Base-by-base conservation (phyloP, 345 rosid genomes). In the Syzygium oleosum region DNA sequence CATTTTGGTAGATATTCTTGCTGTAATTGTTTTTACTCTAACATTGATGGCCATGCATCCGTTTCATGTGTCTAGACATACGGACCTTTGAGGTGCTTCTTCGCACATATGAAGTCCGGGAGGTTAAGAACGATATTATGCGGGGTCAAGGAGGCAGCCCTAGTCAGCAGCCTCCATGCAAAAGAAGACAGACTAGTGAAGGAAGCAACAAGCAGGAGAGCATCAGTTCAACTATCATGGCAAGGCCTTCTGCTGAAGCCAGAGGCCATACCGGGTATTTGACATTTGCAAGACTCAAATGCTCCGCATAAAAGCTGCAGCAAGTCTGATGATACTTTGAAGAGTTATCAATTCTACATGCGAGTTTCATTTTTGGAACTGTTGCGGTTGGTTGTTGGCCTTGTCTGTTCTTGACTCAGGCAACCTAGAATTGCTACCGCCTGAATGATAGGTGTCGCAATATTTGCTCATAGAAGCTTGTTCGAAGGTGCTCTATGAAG, bases 211-310 rank as follows among this genome's bases (percentile, higher is more conserved):
- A 25, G 56, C 89, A 88, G 84, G 89, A 90, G 12, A 88, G 84
- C 27, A 61, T 90, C 25, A 68, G 88, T 90, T 88, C 89, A 88
- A 85, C 93, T 53, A 73, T 96, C 85, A 90, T 95, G 96, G 99
- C 97, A 85, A 93, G 92, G 88, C 99, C 99, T 85, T 93, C 92
- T 84, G 87, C 93, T 14, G 98, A 98, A 63, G 90, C 98, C 34
- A 93, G 95, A 93, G 99, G 99, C 85, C 99, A 98, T 90, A 98
- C 99, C 4, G 99, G 99, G 49, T 98, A 95, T 89, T 90, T 98
- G 91, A 98, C 99, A 85, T 96, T 98, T 83, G 98, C 98, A 65
- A 94, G 99, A 90, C 97, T 95, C 46, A 92, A 92, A 80, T 96
- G 98, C 86, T 85, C 90, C 5, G 58, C 77, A 11, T 94, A 90